Conservation (phyloP, 2,329 filamentous ascomycete species). For the Calonectria pseudoreteaudii region DNA sequence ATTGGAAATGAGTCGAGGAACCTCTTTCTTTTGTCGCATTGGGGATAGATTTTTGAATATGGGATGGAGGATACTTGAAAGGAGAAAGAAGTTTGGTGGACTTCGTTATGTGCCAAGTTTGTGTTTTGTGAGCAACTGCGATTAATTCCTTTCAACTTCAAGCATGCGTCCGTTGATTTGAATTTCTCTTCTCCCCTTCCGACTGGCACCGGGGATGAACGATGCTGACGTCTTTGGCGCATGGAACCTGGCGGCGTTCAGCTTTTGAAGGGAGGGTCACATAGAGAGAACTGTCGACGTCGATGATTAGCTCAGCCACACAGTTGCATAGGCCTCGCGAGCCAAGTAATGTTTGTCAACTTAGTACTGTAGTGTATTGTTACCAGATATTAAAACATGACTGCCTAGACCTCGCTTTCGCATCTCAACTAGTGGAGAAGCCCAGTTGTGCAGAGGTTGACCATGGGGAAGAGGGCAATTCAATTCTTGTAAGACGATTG, state of each 20-base stretch:
- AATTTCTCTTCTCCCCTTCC: neutral
- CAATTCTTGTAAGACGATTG: slow-evolving; percentile 22
- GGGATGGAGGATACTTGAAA: slow-evolving; percentile 29
- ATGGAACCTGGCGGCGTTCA: slow-evolving; percentile 9
- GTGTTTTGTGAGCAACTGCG: slow-evolving; percentile 29
- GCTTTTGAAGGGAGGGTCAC: slow-evolving; percentile 28
- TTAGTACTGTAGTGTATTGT: slow-evolving; percentile 37
- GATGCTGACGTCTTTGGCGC: neutral
- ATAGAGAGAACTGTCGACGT: slow-evolving; percentile 30
- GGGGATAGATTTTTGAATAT: slow-evolving; percentile 36
- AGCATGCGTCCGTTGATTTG: neutral
- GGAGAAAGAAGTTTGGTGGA: slow-evolving; percentile 31
- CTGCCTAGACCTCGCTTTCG: neutral
- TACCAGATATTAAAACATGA: slow-evolving; percentile 12
- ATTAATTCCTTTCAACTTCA: neutral
- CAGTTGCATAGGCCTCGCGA: slow-evolving; percentile 26
- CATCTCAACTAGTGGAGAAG: neutral
- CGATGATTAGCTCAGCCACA: slow-evolving; percentile 25
- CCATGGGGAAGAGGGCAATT: neutral
- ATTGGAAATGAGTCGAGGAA: slow-evolving; percentile 23
- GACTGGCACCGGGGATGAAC: neutral
- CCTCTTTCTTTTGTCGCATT: slow-evolving; percentile 37
- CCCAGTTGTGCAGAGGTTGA: neutral
- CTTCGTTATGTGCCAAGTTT: slow-evolving; percentile 30
- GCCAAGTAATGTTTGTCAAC: slow-evolving; percentile 42